phyloP scores from a whole-genome alignment of 345 rosid species.

The Eucalyptus marginata region DNA sequence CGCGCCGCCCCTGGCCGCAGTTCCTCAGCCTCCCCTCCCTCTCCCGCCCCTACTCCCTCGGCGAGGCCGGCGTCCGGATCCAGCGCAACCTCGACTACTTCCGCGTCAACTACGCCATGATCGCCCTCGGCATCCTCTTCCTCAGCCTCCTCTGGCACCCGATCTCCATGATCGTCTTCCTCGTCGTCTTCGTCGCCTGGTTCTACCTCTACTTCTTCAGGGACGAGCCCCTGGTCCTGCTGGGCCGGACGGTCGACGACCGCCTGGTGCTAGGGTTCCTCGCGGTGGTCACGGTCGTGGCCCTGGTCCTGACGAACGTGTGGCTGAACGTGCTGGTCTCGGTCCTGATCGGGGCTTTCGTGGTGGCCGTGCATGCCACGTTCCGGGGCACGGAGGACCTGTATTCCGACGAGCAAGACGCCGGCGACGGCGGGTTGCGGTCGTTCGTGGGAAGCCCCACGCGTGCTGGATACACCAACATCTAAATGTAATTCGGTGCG shows the following conservation, averaged over 20 bases:
- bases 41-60: slow-evolving; percentile 26
- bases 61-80: slow-evolving; percentile 30
- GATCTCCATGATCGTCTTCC: slow-evolving; percentile 45
- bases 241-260: slow-evolving; percentile 34
- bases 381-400: slow-evolving; percentile 45
- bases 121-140: slow-evolving; percentile 36
- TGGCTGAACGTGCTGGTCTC: slow-evolving; percentile 57
- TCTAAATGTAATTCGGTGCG: background rate
- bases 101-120: slow-evolving; percentile 55
- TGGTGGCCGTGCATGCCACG: slow-evolving; percentile 32
- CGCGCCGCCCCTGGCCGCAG: slow-evolving; percentile 59
- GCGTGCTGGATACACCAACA: slow-evolving; percentile 16
- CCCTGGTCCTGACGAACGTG: slow-evolving; percentile 37
- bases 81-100: slow-evolving; percentile 39
- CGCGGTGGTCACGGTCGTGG: slow-evolving; percentile 21
- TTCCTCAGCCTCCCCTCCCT: slow-evolving; percentile 16
- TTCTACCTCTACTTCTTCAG: slow-evolving; percentile 54
- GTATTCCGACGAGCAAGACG: slow-evolving; percentile 28
- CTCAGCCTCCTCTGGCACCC: slow-evolving; percentile 73
- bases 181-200: slow-evolving; percentile 47
- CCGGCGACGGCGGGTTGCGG: slow-evolving; percentile 18
- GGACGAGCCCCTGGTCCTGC: slow-evolving; percentile 23
- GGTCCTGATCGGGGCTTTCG: slow-evolving; percentile 23
- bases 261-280: slow-evolving; percentile 40
- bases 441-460: slow-evolving; percentile 44